Evolutionary conservation across 306 rosid genomes (phyloP), one percentile per base, ranked within the genome.

Genomic region (Citrullus colocynthis): DNA sequence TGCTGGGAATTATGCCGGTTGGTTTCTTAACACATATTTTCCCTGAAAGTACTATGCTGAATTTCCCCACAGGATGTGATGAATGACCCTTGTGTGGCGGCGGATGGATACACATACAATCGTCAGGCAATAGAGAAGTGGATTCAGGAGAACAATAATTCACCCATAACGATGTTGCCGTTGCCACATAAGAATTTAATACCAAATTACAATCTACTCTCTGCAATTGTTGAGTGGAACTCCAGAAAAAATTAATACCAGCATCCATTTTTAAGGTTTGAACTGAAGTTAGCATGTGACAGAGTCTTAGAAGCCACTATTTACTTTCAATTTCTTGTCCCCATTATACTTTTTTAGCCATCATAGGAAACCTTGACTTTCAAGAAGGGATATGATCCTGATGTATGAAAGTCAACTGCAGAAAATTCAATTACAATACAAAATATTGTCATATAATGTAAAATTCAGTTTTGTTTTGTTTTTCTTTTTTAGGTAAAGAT

Each of bases 191-290:
- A 89, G 91, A 78, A 72, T 84, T 79, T 92, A 16, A 83, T 96
- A 73, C 90, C 98, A 20, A 96, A 92, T 81, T 91, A 86, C 74
- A 91, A 88, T 39, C 96, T 96, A 82, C 84, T 96, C 63, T 92
- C 98, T 58, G 97, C 99, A 80, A 89, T 96, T 81, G 32, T 89
- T 88, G 98, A 91, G 83, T 92, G 99, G 99, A 92, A 96, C 78
- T 88, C 93, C 52, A 64, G 61, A n/a, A 44, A 24, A 77, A 39
- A 17, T 16, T 78, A 66, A 80, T 6, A 32, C 28, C 48, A 39
- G 41, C 77, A 41, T 64, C 56, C 64, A 77, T 39, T 8, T 18
- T 67, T 39, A 7, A 15, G 85, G 80, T 24, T 48, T 72, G 76
- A 20, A 28, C 13, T 70, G 57, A 45, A 70, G 39, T 45, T 45